Evolutionary conservation across 371 early-diverging fungal species (phyloP).

Genomic region (Lichtheimia corymbifera): DNA sequence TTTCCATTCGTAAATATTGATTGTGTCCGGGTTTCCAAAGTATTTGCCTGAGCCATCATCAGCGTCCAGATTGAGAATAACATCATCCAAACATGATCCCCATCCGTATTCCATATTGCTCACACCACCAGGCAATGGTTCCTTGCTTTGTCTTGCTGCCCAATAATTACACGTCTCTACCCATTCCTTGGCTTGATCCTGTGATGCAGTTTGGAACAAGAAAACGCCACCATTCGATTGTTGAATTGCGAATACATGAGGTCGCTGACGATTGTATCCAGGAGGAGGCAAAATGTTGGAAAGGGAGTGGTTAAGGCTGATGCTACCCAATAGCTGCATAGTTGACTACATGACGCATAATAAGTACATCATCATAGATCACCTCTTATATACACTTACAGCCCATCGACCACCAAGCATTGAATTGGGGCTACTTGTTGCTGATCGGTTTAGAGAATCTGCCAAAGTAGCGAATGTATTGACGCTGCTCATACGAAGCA

Average conservation of each 20-base stretch:
- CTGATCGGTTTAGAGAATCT: conserved; percentile 30
- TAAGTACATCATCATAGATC: background rate
- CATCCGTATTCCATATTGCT: conserved; percentile 93
- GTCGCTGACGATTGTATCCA: conserved; percentile 77
- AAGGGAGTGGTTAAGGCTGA: conserved; percentile 78
- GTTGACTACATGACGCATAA: conserved; percentile 9
- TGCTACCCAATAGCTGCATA: conserved; percentile 50
- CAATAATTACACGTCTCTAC: conserved; percentile 87
- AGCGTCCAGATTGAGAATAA: conserved; percentile 33
- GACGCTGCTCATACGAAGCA: conserved; percentile 27
- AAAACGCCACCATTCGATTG: conserved; percentile 79
- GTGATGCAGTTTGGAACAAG: conserved; percentile 78
- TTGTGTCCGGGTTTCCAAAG: conserved; percentile 27
- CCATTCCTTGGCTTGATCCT: conserved; percentile 79
- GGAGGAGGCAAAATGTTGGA: conserved; percentile 82
- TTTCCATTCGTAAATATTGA: conserved; percentile 42
- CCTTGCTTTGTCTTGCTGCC: conserved; percentile 88
- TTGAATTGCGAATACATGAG: conserved; percentile 84
- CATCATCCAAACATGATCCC: conserved; percentile 63
- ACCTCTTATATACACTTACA: conserved; percentile 10
- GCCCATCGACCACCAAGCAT: conserved; percentile 10
- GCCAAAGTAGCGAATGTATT: conserved; percentile 40
- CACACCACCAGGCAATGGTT: conserved; percentile 83
- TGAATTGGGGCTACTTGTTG: background rate
- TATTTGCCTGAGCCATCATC: conserved; percentile 12